Evolutionary conservation across 805 yeast genomes (phyloP).

Genomic region (Priceomyces haplophilus): DNA sequence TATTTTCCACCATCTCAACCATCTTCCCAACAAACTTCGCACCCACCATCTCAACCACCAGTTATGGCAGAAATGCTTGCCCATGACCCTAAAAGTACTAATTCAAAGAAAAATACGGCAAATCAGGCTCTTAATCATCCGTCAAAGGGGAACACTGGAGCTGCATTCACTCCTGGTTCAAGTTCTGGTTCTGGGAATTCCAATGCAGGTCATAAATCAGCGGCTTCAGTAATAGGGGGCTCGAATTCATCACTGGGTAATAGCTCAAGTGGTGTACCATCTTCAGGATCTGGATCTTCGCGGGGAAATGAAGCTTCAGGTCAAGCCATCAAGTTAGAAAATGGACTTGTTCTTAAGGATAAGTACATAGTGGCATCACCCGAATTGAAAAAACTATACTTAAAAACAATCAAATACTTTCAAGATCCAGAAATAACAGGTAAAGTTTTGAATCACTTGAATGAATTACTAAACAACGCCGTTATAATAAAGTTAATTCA

Average conservation of each 20-base stretch:
- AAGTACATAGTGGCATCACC: conserved; percentile 58
- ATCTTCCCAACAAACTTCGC: conserved; percentile 6
- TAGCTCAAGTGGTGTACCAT: neutral
- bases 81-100: neutral
- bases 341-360: conserved; percentile 57
- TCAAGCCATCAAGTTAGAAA: conserved; percentile 46
- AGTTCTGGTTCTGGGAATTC: conserved; percentile 3
- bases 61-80: conserved; percentile 3
- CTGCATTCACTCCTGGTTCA: neutral
- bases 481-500: conserved; percentile 30
- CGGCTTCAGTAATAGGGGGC: neutral
- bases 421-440: conserved; percentile 28
- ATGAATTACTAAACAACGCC: conserved; percentile 24
- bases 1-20: conserved; percentile 5
- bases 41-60: conserved; percentile 8
- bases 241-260: neutral
- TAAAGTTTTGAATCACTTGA: conserved; percentile 25
- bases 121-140: no score
- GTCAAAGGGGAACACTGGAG: no score
- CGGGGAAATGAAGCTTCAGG: conserved; percentile 1
- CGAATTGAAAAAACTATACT: conserved; percentile 49
- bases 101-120: neutral
- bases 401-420: conserved; percentile 53
- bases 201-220: neutral
- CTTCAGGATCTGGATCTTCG: neutral